Evolutionary conservation across 495 filamentous ascomycete genomes (phyloP).

Genomic region (Amphirosellinia nigrospora): DNA sequence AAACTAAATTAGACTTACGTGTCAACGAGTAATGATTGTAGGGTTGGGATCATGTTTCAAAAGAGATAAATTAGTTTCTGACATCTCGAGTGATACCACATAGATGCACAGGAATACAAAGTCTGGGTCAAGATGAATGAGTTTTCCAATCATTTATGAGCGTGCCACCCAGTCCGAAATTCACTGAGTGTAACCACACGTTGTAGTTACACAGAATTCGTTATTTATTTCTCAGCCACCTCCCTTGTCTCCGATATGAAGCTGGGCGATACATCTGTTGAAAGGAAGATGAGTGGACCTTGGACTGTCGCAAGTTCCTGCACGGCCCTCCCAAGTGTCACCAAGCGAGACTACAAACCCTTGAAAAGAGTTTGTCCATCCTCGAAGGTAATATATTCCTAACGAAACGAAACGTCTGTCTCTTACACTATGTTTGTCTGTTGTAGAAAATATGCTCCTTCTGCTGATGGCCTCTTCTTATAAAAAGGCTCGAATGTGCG

Average conservation of each 20-base stretch:
- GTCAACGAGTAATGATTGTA: background rate
- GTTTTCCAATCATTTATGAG: background rate
- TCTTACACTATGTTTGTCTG: background rate
- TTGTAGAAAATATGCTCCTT: background rate
- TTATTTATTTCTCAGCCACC: background rate
- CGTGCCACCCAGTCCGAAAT: background rate
- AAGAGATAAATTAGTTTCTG: background rate
- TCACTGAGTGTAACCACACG: background rate
- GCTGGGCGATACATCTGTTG: background rate
- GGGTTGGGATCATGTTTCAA: background rate
- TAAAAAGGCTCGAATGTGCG: background rate
- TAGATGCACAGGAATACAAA: background rate
- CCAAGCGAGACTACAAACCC: background rate
- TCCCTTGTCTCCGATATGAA: background rate
- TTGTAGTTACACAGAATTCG: background rate
- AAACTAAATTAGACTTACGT: conserved; percentile 24
- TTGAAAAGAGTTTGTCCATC: too few relatives aligned
- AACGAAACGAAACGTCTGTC: background rate
- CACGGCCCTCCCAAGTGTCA: too few relatives aligned
- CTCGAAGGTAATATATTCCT: background rate
- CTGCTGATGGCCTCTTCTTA: background rate
- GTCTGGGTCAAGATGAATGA: background rate
- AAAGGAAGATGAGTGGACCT: background rate
- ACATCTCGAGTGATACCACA: background rate
- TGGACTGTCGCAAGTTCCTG: background rate